Base-by-base conservation (phyloP, 345 rosid species). In the Zanthoxylum bungeanum region DNA sequence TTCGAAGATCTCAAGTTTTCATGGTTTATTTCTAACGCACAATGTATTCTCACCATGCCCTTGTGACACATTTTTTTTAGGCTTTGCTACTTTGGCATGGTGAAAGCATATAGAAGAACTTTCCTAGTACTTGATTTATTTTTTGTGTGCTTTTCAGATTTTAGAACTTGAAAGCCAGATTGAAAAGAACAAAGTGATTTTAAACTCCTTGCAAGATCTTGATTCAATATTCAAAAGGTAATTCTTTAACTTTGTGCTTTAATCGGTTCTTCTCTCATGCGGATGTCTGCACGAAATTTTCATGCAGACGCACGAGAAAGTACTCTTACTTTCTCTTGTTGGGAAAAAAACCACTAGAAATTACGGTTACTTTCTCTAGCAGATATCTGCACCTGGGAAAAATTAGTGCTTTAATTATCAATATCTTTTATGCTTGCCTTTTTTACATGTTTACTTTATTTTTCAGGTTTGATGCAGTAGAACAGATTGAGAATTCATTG, bases 401-500 rank as follows among this genome's bases (percentile, higher is more conserved):
- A n/a, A n/a, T n/a, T n/a, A n/a, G n/a, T n/a, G n/a, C n/a, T n/a
- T 73, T 44, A 56, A 10, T 49, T 67, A 68, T 33, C 31, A 52
- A 33, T 70, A 60, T 64, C 31, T 69, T 49, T 73, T 75, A 63
- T 56, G 57, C 64, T 17, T 52, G 42, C 22, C 55, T 65, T 68
- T n/a, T n/a, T 30, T 55, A 37, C 34, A 60, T 49, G 70, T 62
- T 65, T 72, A 51, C 75, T 72, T 4, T 53, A 9, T 68, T 74
- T 83, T 68, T 64, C 86, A 91, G 97, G 74, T 71, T 84, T 79
- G 92, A 88, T 72, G 85, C 77, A 22, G 60, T 79, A 57, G 97
- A 91, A 69, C 91, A 86, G 79, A 82, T 93, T 68, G 96, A 90
- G 75, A 87, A 86, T 67, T 79, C 84, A 58, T 80, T 91, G 67